Conservation (phyloP, 2,329 filamentous ascomycete genomes). For the Aspergillus unguis region DNA sequence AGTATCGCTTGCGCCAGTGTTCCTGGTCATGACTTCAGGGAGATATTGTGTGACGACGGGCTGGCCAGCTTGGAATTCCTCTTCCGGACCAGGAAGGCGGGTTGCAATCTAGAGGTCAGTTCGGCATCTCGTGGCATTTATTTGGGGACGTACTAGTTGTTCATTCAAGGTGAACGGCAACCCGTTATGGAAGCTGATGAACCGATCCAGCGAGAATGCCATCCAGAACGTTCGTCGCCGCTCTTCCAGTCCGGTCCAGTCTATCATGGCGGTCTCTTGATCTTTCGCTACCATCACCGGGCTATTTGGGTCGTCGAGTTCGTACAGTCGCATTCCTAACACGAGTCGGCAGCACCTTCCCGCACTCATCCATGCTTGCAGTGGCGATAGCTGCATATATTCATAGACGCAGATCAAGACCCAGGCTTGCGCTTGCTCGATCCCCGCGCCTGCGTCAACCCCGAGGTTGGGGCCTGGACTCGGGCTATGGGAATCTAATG, state of each 20-base stretch:
- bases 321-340: constrained; percentile 34
- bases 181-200: constrained; percentile 32
- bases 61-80: constrained; percentile 35
- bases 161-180: constrained; percentile 30
- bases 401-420: constrained; percentile 39
- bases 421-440: constrained; percentile 39
- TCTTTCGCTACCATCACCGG: constrained; percentile 13
- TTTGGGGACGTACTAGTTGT: constrained; percentile 20
- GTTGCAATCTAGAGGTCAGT: constrained; percentile 28
- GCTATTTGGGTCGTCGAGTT: constrained; percentile 30
- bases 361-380: constrained; percentile 37
- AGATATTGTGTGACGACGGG: constrained; percentile 28
- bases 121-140: neutral
- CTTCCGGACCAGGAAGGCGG: constrained; percentile 35
- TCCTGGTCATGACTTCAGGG: constrained; percentile 27
- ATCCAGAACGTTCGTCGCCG: constrained; percentile 41
- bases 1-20: neutral
- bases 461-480: neutral
- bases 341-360: constrained; percentile 39
- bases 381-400: constrained; percentile 32
- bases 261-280: constrained; percentile 13
- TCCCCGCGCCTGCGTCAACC: constrained; percentile 9
- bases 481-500: constrained; percentile 12
- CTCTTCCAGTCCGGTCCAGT: constrained; percentile 35
- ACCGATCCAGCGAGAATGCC: constrained; percentile 38